Percentiles rank a stretch among this genome's conserved stretches.
phyloP scores from a whole-genome alignment of 2,329 filamentous ascomycete genomes.

The Trichothecium roseum region DNA sequence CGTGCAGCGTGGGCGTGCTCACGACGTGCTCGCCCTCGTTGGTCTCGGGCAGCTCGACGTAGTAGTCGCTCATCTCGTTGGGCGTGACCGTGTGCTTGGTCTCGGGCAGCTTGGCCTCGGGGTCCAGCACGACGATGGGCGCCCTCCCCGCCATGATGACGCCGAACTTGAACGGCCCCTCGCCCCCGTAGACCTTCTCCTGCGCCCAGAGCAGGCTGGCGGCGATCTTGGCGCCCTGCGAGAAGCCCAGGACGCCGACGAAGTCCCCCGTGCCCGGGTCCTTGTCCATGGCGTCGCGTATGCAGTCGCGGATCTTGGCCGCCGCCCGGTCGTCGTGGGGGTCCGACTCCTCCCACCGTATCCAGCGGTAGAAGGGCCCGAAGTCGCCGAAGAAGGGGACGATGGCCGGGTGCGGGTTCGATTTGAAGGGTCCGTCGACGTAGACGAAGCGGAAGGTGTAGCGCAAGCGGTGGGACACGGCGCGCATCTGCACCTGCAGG shows the following conservation, averaged over 20 bases:
- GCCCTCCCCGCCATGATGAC: slow-evolving; percentile 23
- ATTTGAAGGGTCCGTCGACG: slow-evolving; percentile 58
- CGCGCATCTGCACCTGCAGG: slow-evolving; percentile 59
- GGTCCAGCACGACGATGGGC: slow-evolving; percentile 19
- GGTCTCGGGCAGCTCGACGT: slow-evolving; percentile 32
- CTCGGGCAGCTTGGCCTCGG: slow-evolving; percentile 34
- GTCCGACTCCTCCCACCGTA: slow-evolving; percentile 51
- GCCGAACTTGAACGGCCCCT: slow-evolving; percentile 23
- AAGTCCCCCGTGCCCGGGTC: slow-evolving; percentile 47
- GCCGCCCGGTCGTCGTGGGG: slow-evolving; percentile 34
- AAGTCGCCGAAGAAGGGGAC: slow-evolving; percentile 52
- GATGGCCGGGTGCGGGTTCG: slow-evolving; percentile 51
- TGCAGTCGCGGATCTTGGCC: slow-evolving; percentile 26
- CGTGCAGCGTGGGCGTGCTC: slow-evolving; percentile 22
- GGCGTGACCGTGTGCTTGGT: slow-evolving; percentile 28
- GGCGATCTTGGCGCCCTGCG: slow-evolving; percentile 53
- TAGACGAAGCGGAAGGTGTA: slow-evolving; percentile 61
- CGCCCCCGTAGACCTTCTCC: slow-evolving; percentile 38
- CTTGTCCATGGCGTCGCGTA: slow-evolving; percentile 35
- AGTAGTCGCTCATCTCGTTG: slow-evolving; percentile 11
- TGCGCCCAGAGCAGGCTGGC: slow-evolving; percentile 51
- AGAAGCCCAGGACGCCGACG: slow-evolving; percentile 55
- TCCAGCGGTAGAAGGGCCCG: slow-evolving; percentile 53
- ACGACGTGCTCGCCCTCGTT: slow-evolving; percentile 27
- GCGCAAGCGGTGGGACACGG: slow-evolving; percentile 33